phyloP scores from a whole-genome alignment of 2,329 filamentous ascomycete species.

The Cladophialophora exuberans region DNA sequence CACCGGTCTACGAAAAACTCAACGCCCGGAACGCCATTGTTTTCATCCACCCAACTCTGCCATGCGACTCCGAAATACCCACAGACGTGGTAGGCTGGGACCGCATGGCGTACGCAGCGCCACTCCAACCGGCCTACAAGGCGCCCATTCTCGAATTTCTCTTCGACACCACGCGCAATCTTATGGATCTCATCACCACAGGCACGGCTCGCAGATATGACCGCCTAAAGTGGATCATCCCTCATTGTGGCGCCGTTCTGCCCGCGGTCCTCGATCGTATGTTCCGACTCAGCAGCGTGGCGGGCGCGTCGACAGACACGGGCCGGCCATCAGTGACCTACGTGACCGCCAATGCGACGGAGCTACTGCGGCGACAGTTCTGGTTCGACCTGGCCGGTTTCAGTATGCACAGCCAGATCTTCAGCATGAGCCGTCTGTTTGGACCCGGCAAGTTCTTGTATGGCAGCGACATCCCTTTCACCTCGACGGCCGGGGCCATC shows the following conservation, averaged over 20 bases:
- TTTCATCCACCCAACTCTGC: slow-evolving; percentile 1
- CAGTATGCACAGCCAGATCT: slow-evolving; percentile 21
- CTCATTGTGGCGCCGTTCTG: slow-evolving; percentile 52
- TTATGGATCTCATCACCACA: slow-evolving; percentile 52
- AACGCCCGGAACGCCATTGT: slow-evolving; percentile 2
- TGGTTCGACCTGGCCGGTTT: slow-evolving; percentile 29
- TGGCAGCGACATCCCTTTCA: slow-evolving; percentile 26
- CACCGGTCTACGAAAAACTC: neutral
- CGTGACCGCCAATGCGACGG: slow-evolving; percentile 5
- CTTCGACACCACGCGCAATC: slow-evolving; percentile 55
- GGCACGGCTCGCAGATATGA: slow-evolving; percentile 51
- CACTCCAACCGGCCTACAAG: neutral
- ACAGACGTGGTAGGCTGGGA: neutral
- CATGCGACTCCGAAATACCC: too few species aligned
- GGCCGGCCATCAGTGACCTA: slow-evolving; percentile 8
- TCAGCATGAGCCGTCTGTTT: slow-evolving; percentile 13
- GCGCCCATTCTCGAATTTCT: slow-evolving; percentile 47
- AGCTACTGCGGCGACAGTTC: slow-evolving; percentile 17
- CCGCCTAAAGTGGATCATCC: slow-evolving; percentile 52
- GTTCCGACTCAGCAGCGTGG: slow-evolving; percentile 4
- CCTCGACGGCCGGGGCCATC: slow-evolving; percentile 13
- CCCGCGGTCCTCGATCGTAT: slow-evolving; percentile 35
- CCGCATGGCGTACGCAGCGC: slow-evolving; percentile 8
- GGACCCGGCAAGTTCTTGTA: slow-evolving; percentile 22
- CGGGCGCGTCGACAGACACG: slow-evolving; percentile 4